Percentiles rank a stretch among this genome's conserved stretches.
These are phyloP conservation scores for Rhodamnia rubescens DNA, from an alignment of 345 rosid genomes.

Conservation along the genomic window DNA sequence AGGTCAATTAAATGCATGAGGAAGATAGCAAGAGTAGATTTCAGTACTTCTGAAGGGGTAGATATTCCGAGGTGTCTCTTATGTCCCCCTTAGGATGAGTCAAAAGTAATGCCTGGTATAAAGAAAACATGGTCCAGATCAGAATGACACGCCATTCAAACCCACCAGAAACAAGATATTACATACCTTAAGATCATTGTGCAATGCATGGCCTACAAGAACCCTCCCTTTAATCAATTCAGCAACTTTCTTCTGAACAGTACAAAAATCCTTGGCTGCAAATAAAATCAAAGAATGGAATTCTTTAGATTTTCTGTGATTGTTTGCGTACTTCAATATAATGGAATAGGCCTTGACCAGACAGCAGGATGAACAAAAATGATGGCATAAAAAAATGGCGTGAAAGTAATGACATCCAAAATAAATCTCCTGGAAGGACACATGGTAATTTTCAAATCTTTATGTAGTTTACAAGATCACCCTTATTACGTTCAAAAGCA, in stretches of 20 bases:
- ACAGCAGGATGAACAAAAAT: neutral
- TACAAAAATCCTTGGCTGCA: conserved; percentile 70
- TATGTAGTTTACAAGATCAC: neutral
- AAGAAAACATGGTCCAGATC: neutral
- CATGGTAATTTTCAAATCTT: neutral
- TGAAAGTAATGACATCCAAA: neutral
- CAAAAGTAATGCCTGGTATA: conserved; percentile 56
- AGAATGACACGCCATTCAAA: neutral
- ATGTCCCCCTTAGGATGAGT: conserved; percentile 75
- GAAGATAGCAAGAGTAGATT: neutral
- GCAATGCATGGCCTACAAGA: conserved; percentile 91
- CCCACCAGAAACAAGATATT: neutral
- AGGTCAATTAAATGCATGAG: neutral
- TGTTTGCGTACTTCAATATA: neutral
- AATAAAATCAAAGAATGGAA: neutral
- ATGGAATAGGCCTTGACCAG: neutral
- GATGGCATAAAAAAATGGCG: neutral
- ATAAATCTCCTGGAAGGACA: neutral
- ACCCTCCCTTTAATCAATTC: conserved; percentile 69
- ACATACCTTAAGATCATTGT: conserved; percentile 85
- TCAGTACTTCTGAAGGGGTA: conserved; percentile 65
- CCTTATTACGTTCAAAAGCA: neutral
- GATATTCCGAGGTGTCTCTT: conserved; percentile 75
- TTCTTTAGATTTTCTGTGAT: neutral
- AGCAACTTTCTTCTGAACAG: conserved; percentile 79